A percentile compares a stretch with the other conserved stretches of the same genome.
Evolutionary conservation across 2,329 filamentous ascomycete species (phyloP).

Genomic region (Fusarium albidum): DNA sequence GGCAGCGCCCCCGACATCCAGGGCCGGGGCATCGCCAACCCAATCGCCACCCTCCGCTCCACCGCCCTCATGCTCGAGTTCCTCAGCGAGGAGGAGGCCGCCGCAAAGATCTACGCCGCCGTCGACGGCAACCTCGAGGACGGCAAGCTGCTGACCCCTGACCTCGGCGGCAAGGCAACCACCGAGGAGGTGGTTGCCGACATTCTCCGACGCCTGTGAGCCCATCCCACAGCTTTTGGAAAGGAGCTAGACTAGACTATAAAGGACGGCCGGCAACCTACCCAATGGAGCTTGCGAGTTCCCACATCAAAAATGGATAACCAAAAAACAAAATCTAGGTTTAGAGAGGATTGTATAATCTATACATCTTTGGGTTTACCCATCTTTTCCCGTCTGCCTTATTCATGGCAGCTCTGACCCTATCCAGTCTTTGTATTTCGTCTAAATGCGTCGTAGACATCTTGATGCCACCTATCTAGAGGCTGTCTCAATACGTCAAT

Average conservation of each 20-base stretch:
- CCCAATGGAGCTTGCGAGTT: constrained; percentile 5
- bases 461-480: constrained; percentile 14
- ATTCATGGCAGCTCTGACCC: neutral
- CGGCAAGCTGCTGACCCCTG: constrained; percentile 82
- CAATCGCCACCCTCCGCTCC: constrained; percentile 91
- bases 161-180: constrained; percentile 86
- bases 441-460: constrained; percentile 32
- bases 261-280: neutral
- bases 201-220: constrained; percentile 81
- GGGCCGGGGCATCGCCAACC: constrained; percentile 92
- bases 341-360: constrained; percentile 37
- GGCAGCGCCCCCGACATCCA: constrained; percentile 95
- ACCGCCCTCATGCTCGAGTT: constrained; percentile 97
- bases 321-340: constrained; percentile 14
- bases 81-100: constrained; percentile 84
- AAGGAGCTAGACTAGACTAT: constrained; percentile 13
- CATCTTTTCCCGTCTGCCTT: constrained; percentile 19
- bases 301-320: constrained; percentile 3
- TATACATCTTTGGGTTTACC: constrained; percentile 27
- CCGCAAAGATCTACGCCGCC: constrained; percentile 87
- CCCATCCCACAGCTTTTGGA: constrained; percentile 15
- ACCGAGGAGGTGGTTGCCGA: constrained; percentile 90
- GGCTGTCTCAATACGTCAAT: constrained; percentile 29
- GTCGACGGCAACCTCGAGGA: constrained; percentile 91
- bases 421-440: constrained; percentile 17